phyloP scores from a whole-genome alignment of 2,329 filamentous ascomycete genomes.

The Epichloe coenophiala region DNA sequence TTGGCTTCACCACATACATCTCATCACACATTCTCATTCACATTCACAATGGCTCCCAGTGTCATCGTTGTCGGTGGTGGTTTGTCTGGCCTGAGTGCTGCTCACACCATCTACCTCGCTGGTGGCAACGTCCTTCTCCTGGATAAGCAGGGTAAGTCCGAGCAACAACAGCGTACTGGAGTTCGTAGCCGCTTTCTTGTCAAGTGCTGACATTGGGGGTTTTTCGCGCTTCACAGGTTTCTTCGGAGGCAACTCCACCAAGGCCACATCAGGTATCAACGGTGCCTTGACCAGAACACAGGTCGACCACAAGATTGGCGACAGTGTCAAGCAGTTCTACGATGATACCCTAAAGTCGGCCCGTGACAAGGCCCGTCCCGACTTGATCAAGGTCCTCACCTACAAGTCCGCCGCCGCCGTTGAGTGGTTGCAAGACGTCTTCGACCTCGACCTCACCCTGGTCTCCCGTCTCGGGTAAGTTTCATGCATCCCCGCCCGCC shows the following conservation, averaged over 20 bases:
- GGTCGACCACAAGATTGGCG: slow-evolving; percentile 72
- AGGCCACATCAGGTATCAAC: slow-evolving; percentile 98
- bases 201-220: slow-evolving; percentile 2
- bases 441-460: slow-evolving; percentile 93
- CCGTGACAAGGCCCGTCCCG: slow-evolving; percentile 92
- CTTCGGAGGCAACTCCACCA: slow-evolving; percentile 98
- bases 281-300: slow-evolving; percentile 93
- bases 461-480: slow-evolving; percentile 87
- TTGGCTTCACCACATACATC: background rate
- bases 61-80: slow-evolving; percentile 98
- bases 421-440: slow-evolving; percentile 98
- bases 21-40: slow-evolving; percentile 7
- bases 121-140: slow-evolving; percentile 93
- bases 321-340: slow-evolving; percentile 99
- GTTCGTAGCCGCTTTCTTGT: background rate
- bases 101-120: slow-evolving; percentile 92
- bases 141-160: slow-evolving; percentile 88
- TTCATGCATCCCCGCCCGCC: background rate
- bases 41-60: slow-evolving; percentile 58
- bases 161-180: background rate
- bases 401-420: slow-evolving; percentile 97
- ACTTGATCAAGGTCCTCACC: slow-evolving; percentile 96
- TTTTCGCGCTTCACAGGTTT: slow-evolving; percentile 48
- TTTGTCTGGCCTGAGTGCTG: slow-evolving; percentile 92
- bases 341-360: slow-evolving; percentile 97